Evolutionary conservation across 805 yeast genomes (phyloP), one percentile per base, ranked within the genome.

Genomic region (Kodamaea leandrae): DNA sequence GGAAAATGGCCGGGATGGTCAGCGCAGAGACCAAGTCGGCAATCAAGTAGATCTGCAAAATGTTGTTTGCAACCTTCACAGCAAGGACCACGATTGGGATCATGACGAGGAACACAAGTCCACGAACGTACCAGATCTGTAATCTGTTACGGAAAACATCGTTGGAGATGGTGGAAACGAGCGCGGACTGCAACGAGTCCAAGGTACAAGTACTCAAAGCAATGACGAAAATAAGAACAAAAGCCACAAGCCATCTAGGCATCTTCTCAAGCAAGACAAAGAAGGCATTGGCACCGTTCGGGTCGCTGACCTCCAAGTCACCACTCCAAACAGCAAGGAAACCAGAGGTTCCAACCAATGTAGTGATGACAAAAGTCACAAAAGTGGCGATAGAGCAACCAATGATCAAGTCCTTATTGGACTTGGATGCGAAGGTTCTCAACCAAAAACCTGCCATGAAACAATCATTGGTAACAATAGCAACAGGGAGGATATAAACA

Each of bases 371-470:
- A 42, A 83, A 77, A 32, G 81, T 68, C 16, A 84, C 74, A 43
- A 85, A 59, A 0, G 90, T 75, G 0, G 96, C 96, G 45, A 90
- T 66, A 3, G 82, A 71, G 40, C 89, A 78, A 18, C 93, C 95
- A 49, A 86, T 76, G 60, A 76, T 60, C 52, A 90, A 72, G 55
- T 89, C 96, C 49, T 71, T 77, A 62, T 89, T 79, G 6, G 87
- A 68, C 48, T 78, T 78, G 5, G 96, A 82, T 4, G 98, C 96
- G 68, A 90, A 90, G 1, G 98, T 86, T 55, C 98, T 74, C 46
- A 90, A 67, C 98, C 98, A 90, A 60, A 90, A 89, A 0, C 96
- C 96, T 23, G 95, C 77, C 73, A 90, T 67, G 63, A 90, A 90
- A 58, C 90, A 79, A 58, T 88, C 96, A 55, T 90, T 90, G 24